A percentile compares a stretch with the other conserved stretches of the same genome.
Evolutionary conservation across 2,329 filamentous ascomycete genomes (phyloP).

Genomic region (Pseudocercospora macadamiae): DNA sequence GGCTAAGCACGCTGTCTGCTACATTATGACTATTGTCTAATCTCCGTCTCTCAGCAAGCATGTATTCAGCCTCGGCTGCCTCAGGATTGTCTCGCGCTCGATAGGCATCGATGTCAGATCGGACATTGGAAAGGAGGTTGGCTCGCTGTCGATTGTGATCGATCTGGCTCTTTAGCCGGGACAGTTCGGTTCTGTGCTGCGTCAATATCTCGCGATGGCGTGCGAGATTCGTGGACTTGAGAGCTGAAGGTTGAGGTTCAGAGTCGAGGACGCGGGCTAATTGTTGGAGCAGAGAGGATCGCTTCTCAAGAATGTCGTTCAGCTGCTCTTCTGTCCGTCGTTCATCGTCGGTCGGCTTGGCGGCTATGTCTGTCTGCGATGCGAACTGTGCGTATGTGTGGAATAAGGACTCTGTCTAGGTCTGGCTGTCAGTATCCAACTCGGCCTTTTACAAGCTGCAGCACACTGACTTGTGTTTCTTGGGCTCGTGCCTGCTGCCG

Average conservation of each 20-base stretch:
- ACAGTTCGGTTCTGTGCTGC: conserved; percentile 82
- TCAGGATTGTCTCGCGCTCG: conserved; percentile 71
- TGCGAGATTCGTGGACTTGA: conserved; percentile 96
- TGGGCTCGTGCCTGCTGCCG: conserved; percentile 87
- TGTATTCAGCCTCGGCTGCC: conserved; percentile 90
- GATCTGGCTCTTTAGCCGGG: conserved; percentile 73
- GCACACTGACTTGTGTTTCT: conserved; percentile 75
- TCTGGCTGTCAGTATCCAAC: conserved; percentile 23
- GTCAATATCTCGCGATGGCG: conserved; percentile 87
- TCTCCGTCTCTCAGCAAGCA: conserved; percentile 84
- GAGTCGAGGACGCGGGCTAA: conserved; percentile 90
- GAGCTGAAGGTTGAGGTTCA: conserved; percentile 84
- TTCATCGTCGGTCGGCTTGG: conserved; percentile 85
- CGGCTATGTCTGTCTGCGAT: conserved; percentile 74
- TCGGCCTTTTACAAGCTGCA: conserved; percentile 6
- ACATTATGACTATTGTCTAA: conserved; percentile 89
- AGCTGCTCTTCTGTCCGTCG: conserved; percentile 76
- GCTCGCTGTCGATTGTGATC: conserved; percentile 79
- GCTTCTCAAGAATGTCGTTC: conserved; percentile 83
- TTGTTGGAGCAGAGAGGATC: conserved; percentile 78
- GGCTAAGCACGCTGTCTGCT: conserved; percentile 86
- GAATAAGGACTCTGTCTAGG: conserved; percentile 79
- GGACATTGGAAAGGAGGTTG: conserved; percentile 87
- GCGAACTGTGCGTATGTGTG: conserved; percentile 91
- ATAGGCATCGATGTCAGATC: conserved; percentile 89